Evolutionary conservation across 257 asterid genomes (phyloP).

Genomic region (Dorcoceras hygrometricum): DNA sequence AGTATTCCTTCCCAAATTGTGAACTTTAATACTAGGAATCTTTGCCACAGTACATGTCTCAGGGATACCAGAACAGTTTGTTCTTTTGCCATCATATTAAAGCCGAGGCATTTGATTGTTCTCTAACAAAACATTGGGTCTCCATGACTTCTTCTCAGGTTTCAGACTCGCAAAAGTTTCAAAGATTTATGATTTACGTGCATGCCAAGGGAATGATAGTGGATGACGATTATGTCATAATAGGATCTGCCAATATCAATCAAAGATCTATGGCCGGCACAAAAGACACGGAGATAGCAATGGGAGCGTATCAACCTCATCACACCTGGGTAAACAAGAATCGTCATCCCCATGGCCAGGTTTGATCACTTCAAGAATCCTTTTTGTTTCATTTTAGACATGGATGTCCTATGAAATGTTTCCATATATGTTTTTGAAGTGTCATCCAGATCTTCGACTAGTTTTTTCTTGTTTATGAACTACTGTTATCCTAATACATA

Average conservation of each 20-base stretch:
- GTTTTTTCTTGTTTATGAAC: not conserved
- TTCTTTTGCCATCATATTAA: not conserved
- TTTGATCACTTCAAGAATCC: conserved; percentile 27
- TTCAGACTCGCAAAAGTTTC: conserved; percentile 61
- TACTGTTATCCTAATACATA: not conserved
- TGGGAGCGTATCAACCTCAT: conserved; percentile 93
- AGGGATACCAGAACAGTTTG: not conserved
- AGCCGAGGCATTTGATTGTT: conserved; percentile 2
- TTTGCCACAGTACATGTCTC: not conserved
- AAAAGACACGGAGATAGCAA: conserved; percentile 89
- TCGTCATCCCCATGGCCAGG: conserved; percentile 79
- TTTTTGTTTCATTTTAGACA: conserved; percentile 14
- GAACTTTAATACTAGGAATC: not conserved
- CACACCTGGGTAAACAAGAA: conserved; percentile 53
- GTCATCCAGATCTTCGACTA: not conserved
- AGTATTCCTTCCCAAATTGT: no score
- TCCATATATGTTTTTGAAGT: not conserved
- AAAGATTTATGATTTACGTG: conserved; percentile 87
- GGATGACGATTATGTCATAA: conserved; percentile 79
- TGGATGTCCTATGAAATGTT: not conserved
- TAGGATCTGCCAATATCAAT: conserved; percentile 90
- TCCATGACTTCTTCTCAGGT: conserved; percentile 38
- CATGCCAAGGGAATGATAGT: conserved; percentile 96
- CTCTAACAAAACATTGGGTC: conserved; percentile 7
- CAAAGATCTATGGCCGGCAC: conserved; percentile 95